phyloP scores from a whole-genome alignment of 345 rosid genomes.

The Angophora floribunda region DNA sequence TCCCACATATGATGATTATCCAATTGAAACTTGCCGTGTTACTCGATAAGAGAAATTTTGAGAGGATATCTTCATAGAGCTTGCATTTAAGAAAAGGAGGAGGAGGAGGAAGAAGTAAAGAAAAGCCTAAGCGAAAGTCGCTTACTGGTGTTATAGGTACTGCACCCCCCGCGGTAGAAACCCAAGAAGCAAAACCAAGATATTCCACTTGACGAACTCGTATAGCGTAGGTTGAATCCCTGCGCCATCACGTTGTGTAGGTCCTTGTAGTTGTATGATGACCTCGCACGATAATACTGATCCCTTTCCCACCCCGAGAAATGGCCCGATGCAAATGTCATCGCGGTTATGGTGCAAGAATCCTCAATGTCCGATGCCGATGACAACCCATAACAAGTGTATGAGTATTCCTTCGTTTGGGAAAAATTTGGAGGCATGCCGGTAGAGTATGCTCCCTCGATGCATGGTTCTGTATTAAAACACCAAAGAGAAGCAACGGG shows the following conservation, averaged over 20 bases:
- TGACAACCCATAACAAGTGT: accelerated
- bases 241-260: background rate
- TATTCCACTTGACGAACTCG: accelerated
- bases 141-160: accelerated
- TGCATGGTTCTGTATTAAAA: background rate
- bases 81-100: background rate
- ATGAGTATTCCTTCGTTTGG: background rate
- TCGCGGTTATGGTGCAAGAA: background rate
- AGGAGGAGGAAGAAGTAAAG: accelerated
- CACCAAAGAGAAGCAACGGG: background rate
- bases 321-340: accelerated
- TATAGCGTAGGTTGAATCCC: background rate
- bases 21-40: too few relatives aligned
- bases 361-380: accelerated
- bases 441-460: background rate
- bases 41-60: too few relatives aligned
- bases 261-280: background rate
- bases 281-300: accelerated
- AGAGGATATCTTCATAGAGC: too few relatives aligned
- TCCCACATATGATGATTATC: too few relatives aligned
- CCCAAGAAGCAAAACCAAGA: accelerated
- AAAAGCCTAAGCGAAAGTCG: background rate
- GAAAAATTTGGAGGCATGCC: background rate
- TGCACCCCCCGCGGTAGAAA: background rate
- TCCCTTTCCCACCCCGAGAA: accelerated